Conservation (phyloP, 805 yeast genomes). For the Candida pseudofarinosa region DNA sequence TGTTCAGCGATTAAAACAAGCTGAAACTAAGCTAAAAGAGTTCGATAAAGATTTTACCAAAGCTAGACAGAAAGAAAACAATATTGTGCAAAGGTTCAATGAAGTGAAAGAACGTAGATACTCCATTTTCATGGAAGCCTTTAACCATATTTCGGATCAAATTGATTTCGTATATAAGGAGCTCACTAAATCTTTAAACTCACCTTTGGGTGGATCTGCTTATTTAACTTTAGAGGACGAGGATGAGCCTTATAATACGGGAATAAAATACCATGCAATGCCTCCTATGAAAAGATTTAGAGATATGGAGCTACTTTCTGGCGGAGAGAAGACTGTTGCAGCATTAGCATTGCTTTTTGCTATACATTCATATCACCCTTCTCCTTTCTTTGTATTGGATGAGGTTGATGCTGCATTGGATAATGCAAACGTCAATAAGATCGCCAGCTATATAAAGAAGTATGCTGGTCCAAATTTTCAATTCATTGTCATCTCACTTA, state of each 20-base stretch:
- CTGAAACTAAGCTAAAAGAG: constrained; percentile 53
- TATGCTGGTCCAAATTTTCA: constrained; percentile 79
- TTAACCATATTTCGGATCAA: constrained; percentile 65
- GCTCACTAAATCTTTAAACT: constrained; percentile 64
- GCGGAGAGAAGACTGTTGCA: constrained; percentile 96
- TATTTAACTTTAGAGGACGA: constrained; percentile 81
- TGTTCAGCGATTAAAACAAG: constrained; percentile 66
- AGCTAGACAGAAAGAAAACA: constrained; percentile 59
- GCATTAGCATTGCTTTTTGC: constrained; percentile 91
- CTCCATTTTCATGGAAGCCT: constrained; percentile 64
- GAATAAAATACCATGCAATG: constrained; percentile 88
- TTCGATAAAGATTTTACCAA: constrained; percentile 61
- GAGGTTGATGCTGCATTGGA: constrained; percentile 99
- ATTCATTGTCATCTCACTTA: constrained; percentile 88
- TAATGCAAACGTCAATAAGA: constrained; percentile 76
- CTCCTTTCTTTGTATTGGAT: constrained; percentile 93
- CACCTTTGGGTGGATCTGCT: constrained; percentile 92
- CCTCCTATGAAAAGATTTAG: constrained; percentile 93
- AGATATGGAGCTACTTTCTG: constrained; percentile 88
- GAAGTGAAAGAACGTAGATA: constrained; percentile 57
- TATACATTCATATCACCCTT: constrained; percentile 83
- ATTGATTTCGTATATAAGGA: constrained; percentile 83
- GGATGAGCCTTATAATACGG: constrained; percentile 82
- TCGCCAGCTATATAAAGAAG: constrained; percentile 79
- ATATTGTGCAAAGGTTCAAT: constrained; percentile 52